Evolutionary conservation across 768 basidiomycete genomes (phyloP).

Genomic region (Rhodotorula taiwanensis): DNA sequence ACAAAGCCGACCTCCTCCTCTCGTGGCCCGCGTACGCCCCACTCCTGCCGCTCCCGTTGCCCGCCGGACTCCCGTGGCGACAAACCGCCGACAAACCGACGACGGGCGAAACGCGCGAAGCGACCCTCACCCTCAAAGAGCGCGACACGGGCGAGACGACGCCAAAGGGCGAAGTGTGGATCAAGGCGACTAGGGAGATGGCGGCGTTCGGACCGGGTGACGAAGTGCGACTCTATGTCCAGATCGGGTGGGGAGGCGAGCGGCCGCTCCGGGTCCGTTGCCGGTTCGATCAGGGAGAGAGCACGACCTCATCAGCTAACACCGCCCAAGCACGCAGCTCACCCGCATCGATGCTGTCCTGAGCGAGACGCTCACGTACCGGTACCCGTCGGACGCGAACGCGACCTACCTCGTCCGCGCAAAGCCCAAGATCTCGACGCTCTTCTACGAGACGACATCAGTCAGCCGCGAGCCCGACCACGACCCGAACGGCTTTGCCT

Average conservation of each 20-base stretch:
- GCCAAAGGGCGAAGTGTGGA: constrained; percentile 10
- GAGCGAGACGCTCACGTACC: constrained; percentile 25
- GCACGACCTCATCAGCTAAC: not conserved
- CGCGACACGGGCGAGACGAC: not conserved
- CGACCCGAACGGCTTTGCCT: constrained; percentile 8
- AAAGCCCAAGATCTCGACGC: not conserved
- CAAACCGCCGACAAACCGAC: not conserved
- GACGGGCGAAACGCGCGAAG: constrained; percentile 18
- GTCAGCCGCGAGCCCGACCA: constrained; percentile 2
- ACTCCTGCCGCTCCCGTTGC: constrained; percentile 13
- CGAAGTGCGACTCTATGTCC: constrained; percentile 8
- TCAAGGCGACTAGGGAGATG: constrained; percentile 7
- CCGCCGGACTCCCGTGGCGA: constrained; percentile 20
- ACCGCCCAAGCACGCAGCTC: not conserved
- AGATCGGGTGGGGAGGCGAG: constrained; percentile 18
- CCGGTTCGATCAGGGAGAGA: not conserved
- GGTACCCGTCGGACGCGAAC: constrained; percentile 18
- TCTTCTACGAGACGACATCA: constrained; percentile 14
- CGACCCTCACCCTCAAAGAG: not conserved
- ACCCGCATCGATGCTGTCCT: constrained; percentile 24
- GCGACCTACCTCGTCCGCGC: constrained; percentile 10
- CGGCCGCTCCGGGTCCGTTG: constrained; percentile 1
- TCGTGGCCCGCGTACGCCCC: constrained; percentile 24
- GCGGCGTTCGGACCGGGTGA: constrained; percentile 29
- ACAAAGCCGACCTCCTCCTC: constrained; percentile 28